Evolutionary conservation across 2,329 filamentous ascomycete species (phyloP).

Genomic region (Neopestalotiopsis clavispora): DNA sequence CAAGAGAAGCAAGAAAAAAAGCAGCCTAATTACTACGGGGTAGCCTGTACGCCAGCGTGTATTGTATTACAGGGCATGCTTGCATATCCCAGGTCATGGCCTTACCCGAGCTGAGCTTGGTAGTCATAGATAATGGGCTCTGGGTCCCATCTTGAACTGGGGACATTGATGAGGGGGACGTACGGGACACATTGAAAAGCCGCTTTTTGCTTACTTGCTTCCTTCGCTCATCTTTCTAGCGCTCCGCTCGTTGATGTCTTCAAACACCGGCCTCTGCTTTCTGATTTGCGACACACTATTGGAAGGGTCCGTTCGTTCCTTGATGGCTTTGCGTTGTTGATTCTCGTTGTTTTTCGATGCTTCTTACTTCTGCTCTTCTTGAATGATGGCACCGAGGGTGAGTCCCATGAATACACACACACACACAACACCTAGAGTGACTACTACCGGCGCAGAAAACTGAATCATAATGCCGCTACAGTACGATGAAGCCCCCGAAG

Average conservation of each 20-base stretch:
- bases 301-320: background rate
- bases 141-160: background rate
- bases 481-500: slow-evolving; percentile 38
- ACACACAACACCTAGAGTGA: background rate
- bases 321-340: background rate
- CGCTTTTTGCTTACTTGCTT: background rate
- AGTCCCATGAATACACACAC: slow-evolving; percentile 1
- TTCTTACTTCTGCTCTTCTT: background rate
- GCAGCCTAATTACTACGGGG: background rate
- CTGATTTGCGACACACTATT: too few relatives aligned
- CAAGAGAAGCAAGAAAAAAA: background rate
- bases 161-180: background rate
- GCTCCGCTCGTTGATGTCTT: background rate
- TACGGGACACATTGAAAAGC: background rate
- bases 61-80: too few relatives aligned
- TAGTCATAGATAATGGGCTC: background rate
- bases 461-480: slow-evolving; percentile 17
- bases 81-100: too few relatives aligned
- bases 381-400: slow-evolving; percentile 17
- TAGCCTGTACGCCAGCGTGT: too few relatives aligned
- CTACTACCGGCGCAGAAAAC: background rate
- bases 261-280: too few relatives aligned
- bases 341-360: background rate
- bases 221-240: background rate
- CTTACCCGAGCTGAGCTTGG: background rate